phyloP scores from a whole-genome alignment of 257 asterid species.

The Gardenia jasminoides region DNA sequence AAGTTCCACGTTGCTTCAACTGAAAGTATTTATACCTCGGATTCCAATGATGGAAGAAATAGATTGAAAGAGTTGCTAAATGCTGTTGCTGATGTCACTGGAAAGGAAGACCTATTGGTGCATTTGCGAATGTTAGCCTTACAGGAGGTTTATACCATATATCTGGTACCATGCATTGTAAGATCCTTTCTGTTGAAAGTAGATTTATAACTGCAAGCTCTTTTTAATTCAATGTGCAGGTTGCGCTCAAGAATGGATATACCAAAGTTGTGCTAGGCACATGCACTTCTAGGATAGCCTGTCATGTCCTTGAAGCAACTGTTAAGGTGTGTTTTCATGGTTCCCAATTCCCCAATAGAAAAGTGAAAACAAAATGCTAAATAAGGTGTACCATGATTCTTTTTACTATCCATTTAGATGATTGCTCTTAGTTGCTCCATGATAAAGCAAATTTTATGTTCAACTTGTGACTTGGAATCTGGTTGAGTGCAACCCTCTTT shows the following conservation, averaged over 20 bases:
- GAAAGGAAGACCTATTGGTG: slow-evolving; percentile 67
- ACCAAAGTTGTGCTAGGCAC: slow-evolving; percentile 72
- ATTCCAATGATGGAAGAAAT: slow-evolving; percentile 44
- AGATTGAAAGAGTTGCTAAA: slow-evolving; percentile 42
- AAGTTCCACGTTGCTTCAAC: slow-evolving; percentile 52
- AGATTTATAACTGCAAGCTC: background rate
- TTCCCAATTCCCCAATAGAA: background rate
- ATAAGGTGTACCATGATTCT: background rate
- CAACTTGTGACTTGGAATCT: background rate
- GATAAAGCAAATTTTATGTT: background rate
- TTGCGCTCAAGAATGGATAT: slow-evolving; percentile 77
- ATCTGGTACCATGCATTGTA: slow-evolving; percentile 9
- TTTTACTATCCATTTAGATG: background rate
- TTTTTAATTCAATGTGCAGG: slow-evolving; percentile 41
- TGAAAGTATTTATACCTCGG: slow-evolving; percentile 53
- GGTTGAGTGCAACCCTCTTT: no score
- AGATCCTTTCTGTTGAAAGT: slow-evolving; percentile 15
- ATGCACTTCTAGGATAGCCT: slow-evolving; percentile 80
- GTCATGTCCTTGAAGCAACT: slow-evolving; percentile 94
- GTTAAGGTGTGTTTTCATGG: slow-evolving; percentile 58
- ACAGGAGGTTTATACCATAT: slow-evolving; percentile 62
- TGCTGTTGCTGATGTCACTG: slow-evolving; percentile 63
- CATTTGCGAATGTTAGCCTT: slow-evolving; percentile 57
- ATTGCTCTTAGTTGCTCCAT: background rate
- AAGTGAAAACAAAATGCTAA: background rate